Percentiles rank a stretch among this genome's conserved stretches.
These are phyloP conservation scores for Phytophthora meadii DNA, from an alignment of 352 stramenopile genomes.

Conservation along the genomic window DNA sequence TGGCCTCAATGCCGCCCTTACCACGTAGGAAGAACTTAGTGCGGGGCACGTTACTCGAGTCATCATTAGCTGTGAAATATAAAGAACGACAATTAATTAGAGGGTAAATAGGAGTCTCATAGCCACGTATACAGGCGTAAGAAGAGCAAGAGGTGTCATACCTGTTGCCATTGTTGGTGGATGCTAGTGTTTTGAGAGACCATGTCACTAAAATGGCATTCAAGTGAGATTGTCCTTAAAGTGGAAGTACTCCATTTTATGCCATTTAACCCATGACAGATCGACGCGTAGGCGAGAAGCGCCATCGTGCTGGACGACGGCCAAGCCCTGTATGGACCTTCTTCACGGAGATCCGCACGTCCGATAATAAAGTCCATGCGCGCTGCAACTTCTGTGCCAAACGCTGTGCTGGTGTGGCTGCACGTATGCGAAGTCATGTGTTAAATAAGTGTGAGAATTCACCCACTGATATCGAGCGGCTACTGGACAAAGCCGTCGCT, in stretches of 20 bases:
- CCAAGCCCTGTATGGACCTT: constrained; percentile 58
- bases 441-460: constrained; percentile 49
- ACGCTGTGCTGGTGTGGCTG: constrained; percentile 53
- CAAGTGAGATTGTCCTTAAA: too few relatives aligned
- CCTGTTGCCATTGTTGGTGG: too few relatives aligned
- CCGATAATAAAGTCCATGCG: constrained; percentile 56
- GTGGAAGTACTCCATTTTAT: too few relatives aligned
- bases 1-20: constrained; percentile 74
- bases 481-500: constrained; percentile 23
- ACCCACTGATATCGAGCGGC: constrained; percentile 30
- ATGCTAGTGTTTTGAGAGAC: too few relatives aligned
- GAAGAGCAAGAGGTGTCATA: too few relatives aligned
- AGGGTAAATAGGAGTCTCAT: background rate
- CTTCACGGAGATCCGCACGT: constrained; percentile 52
- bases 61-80: constrained; percentile 13
- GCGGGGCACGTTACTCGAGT: constrained; percentile 35
- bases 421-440: constrained; percentile 61
- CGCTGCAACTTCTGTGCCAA: constrained; percentile 56
- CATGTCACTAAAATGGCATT: too few relatives aligned
- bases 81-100: background rate
- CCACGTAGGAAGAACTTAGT: constrained; percentile 89
- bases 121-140: too few relatives aligned
- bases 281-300: constrained; percentile 14
- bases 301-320: constrained; percentile 37
- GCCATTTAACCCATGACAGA: background rate